Percentiles rank a stretch among this genome's conserved stretches.
phyloP scores from a whole-genome alignment of 225 moss, liverwort and hornwort species.

The Pseudisothecium myosuroides region DNA sequence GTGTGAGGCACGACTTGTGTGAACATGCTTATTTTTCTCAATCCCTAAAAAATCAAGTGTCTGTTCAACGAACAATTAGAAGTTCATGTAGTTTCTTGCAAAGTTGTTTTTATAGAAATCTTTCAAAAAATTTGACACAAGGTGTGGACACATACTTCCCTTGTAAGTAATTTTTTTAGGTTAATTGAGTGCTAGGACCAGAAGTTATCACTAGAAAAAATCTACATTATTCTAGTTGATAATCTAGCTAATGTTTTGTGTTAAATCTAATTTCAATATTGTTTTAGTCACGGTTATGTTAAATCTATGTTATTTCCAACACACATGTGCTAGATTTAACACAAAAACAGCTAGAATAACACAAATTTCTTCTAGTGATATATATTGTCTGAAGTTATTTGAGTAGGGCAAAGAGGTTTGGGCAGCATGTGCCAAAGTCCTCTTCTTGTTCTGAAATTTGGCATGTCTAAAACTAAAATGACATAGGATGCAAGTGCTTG shows the following conservation, averaged over 20 bases:
- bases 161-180: rapidly evolving
- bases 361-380: too few species aligned
- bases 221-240: too few species aligned
- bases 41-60: not conserved
- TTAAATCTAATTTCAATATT: too few species aligned
- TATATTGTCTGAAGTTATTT: rapidly evolving
- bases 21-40: not conserved
- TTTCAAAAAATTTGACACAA: not conserved
- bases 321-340: too few species aligned
- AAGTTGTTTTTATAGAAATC: not conserved
- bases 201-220: too few species aligned
- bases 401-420: rapidly evolving
- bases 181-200: rapidly evolving
- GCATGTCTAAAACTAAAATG: not conserved
- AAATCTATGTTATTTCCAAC: too few species aligned
- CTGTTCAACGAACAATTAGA: not conserved
- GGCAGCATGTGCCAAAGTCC: rapidly evolving
- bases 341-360: too few species aligned
- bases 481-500: not conserved
- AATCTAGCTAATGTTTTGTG: too few species aligned
- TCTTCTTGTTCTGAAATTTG: rapidly evolving
- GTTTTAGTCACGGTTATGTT: too few species aligned
- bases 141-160: rapidly evolving
- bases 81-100: not conserved
- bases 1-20: too few species aligned